Evolutionary conservation across 2,329 filamentous ascomycete genomes (phyloP), one percentile per base, ranked within the genome.

Genomic region (Exophiala mesophila): DNA sequence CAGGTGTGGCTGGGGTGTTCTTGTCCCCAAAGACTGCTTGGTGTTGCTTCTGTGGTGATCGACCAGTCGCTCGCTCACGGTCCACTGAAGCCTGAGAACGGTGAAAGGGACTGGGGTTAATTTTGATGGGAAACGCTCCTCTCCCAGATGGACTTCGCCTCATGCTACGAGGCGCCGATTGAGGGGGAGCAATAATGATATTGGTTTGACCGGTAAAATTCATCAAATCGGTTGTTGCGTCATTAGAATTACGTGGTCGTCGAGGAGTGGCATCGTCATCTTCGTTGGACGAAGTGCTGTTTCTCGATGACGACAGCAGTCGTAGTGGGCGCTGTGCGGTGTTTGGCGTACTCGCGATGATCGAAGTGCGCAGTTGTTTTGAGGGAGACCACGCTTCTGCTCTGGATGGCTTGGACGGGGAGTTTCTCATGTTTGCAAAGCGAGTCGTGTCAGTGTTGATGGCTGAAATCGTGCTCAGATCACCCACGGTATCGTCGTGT

Each of bases 191-290:
- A 19, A 65, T 65, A 42, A 77, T 72, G 8, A 72, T 69, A 53
- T 78, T 77, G 45, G 82, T 73, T 55, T 88, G 85, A 45, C 92
- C 86, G 0, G 88, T 94, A 56, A 96, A 94, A 60, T 97, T 92
- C 32, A 95, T 74, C 23, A 95, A 73, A 57, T 85, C 94, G 12
- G 85, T 84, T 3, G 83, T 36, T 5, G 47, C 47, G 20, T 52
- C 86, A 57, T 84, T 74, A 63, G 57, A 63, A 31, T 67, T 70
- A 4, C 40, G 34, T 52, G 68, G 64, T 36, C 67, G 63, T 49
- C 75, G 71, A 30, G 79, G 69, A 60, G 78, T 66, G 34, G 66
- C 63, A 44, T 57, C 36, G 36, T 57, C 57, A 28, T 56, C 49
- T 32, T 65, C 57, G 16, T 56, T 56, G 33, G 66, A 61, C 20